Evolutionary conservation across 495 filamentous ascomycete species (phyloP), one percentile per base, ranked within the genome.

Genomic region (Acidiella bohemica): DNA sequence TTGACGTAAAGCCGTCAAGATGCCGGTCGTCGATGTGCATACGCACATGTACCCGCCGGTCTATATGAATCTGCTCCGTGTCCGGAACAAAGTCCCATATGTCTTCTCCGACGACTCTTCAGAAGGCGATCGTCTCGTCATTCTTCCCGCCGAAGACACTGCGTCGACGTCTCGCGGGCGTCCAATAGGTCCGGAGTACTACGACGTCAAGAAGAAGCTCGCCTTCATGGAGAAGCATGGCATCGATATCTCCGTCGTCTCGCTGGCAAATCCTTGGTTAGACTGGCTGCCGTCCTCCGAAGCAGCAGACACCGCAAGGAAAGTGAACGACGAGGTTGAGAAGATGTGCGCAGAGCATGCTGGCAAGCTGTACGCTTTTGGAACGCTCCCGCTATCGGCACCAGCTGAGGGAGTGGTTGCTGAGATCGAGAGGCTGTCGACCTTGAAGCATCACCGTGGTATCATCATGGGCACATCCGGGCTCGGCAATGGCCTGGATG

Each of bases 241-340:
- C 18, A 94, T 96, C 53, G 71, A 79, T 54, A 75, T 75, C 39
- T 92, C 83, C 13, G 78, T 94, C 7, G 73, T 96, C 54, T 87
- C 81, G 0, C 78, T 94, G 30, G 88, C 88, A 17, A 96, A 96
- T 56, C 88, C 88, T 1, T 96, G 88, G 88, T 72, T 96, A 1
- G 88, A 94, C 58, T 94, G 93, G 55, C 64, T 94, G 0, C 63
- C 71, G 0, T 50, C 75, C 0, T 49, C 59, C 16, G 72, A 79
- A 42, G 81, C 81, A 2, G 70, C 68, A 10, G 54, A 61, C 29
- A 71, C 73, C 42, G 81, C 84, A 0, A 43, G 65, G 24, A 61
- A 57, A 4, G 73, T 93, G 57, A 96, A 94, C 59, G 63, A 80
- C 47, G 81, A 87, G 29, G 73, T 94, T 20, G 68, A 84, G 39